Conservation (phyloP, 2,329 filamentous ascomycete species). For the Cladosporium sp. region DNA sequence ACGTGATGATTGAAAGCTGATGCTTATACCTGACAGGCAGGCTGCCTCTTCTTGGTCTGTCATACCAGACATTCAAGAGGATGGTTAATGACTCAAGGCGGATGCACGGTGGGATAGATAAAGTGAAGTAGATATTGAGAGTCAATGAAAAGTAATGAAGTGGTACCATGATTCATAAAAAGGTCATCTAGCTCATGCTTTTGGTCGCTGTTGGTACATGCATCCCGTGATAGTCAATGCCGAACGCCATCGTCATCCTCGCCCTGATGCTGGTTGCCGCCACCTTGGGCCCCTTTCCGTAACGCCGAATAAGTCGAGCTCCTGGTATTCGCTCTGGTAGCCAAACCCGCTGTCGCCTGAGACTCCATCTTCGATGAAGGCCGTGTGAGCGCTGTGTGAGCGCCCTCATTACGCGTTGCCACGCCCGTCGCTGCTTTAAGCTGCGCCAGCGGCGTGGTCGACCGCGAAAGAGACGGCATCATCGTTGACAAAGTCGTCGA, state of each 20-base stretch:
- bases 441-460: conserved; percentile 41
- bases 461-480: conserved; percentile 40
- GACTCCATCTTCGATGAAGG: conserved; percentile 12
- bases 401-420: conserved; percentile 35
- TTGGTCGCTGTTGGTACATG: conserved; percentile 11
- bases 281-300: background rate
- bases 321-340: conserved; percentile 7
- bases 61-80: no score
- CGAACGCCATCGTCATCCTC: conserved; percentile 8
- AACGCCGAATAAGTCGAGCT: conserved; percentile 8
- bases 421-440: conserved; percentile 45
- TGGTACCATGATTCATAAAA: conserved; percentile 9
- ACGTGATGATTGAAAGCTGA: no score
- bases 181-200: conserved; percentile 14
- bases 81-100: no score
- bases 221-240: conserved; percentile 5
- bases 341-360: background rate
- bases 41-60: no score
- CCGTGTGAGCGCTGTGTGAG: conserved; percentile 24
- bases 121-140: background rate
- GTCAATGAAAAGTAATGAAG: background rate
- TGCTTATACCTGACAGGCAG: no score
- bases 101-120: no score
- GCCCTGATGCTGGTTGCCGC: conserved; percentile 2
- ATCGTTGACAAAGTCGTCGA: conserved; percentile 37